Evolutionary conservation across 345 rosid genomes (phyloP).

Genomic region (Eucalyptus paniculata): DNA sequence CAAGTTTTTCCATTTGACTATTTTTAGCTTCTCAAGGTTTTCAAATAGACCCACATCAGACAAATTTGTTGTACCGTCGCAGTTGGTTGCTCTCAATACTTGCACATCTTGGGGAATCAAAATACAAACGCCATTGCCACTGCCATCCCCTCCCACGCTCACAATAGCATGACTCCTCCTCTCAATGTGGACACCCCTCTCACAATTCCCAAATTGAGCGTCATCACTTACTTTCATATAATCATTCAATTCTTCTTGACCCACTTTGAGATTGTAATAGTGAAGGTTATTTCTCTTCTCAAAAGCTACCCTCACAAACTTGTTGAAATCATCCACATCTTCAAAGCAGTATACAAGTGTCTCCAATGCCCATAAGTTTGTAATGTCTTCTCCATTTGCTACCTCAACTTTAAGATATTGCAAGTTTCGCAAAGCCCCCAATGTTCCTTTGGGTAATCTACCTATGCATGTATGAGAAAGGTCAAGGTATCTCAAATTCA

Average conservation of each 20-base stretch:
- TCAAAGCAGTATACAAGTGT: not conserved
- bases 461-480: rapidly evolving
- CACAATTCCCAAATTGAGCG: too few relatives aligned
- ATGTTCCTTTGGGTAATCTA: too few relatives aligned
- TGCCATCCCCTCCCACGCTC: rapidly evolving
- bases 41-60: too few relatives aligned
- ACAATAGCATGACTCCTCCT: not conserved
- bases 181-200: too few relatives aligned
- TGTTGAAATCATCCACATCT: not conserved
- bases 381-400: not conserved
- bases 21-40: too few relatives aligned
- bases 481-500: too few relatives aligned
- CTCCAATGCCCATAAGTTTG: not conserved
- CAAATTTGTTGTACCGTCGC: too few relatives aligned
- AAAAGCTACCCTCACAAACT: not conserved
- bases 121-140: too few relatives aligned
- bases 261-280: not conserved
- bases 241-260: not conserved
- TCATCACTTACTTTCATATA: too few relatives aligned
- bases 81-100: rapidly evolving
- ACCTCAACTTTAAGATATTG: not conserved
- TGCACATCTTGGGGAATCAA: too few relatives aligned
- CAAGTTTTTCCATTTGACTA: too few relatives aligned
- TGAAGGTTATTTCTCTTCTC: rapidly evolving
- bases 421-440: not conserved